Percentiles rank a stretch among this genome's conserved stretches.
These are phyloP conservation scores for Glycyrrhiza uralensis DNA, from an alignment of 306 rosid genomes.

Conservation along the genomic window DNA sequence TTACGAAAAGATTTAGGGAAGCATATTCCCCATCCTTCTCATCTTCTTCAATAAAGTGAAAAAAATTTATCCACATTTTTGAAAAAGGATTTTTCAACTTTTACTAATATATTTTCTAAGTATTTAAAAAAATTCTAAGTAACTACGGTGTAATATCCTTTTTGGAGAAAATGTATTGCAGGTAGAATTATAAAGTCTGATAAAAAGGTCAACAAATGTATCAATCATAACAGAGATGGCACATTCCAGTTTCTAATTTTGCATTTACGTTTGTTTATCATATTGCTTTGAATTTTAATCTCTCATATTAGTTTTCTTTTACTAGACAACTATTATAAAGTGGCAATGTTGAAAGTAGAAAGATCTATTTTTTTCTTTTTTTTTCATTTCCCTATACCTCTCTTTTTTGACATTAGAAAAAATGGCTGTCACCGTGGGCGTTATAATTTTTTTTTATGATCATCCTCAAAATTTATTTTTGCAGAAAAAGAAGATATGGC, in stretches of 20 bases:
- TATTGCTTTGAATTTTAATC: conserved; percentile 30
- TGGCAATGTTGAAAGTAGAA: neutral
- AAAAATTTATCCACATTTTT: no score
- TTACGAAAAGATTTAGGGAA: no score
- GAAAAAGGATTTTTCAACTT: no score
- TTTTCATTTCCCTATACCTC: neutral
- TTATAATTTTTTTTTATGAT: neutral
- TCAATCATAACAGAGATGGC: conserved; percentile 13
- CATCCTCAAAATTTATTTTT: neutral
- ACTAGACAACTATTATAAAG: conserved; percentile 8
- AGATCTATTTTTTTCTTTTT: neutral
- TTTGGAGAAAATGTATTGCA: no score
- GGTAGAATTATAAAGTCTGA: neutral
- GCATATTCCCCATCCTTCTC: no score
- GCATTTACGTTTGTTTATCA: conserved; percentile 11
- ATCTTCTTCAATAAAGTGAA: no score
- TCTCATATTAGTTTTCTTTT: conserved; percentile 17
- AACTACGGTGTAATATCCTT: no score
- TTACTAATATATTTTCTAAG: no score
- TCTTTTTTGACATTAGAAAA: neutral
- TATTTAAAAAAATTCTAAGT: no score
- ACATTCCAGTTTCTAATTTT: conserved; percentile 2
- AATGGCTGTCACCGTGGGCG: neutral
- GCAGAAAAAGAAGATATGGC: neutral
- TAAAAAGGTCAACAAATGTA: neutral